Evolutionary conservation across 306 rosid species (phyloP).

Genomic region (Quercus rubra): DNA sequence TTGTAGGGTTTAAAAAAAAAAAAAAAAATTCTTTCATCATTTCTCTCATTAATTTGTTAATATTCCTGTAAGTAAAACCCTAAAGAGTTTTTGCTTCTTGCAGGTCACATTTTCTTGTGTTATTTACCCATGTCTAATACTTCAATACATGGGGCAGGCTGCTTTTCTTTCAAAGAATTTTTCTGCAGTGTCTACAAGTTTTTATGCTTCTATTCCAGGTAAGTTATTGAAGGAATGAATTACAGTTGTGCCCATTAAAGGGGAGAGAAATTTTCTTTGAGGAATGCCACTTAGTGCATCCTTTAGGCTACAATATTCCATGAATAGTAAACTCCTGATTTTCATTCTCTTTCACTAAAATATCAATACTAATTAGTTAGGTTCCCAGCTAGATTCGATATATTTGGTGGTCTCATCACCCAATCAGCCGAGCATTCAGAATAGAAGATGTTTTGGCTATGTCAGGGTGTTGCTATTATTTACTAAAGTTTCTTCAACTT

Average conservation of each 20-base stretch:
- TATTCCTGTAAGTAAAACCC: background rate
- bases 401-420: background rate
- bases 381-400: background rate
- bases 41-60: conserved; percentile 16
- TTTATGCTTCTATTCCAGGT: conserved; percentile 90
- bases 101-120: conserved; percentile 69
- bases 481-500: background rate
- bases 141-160: conserved; percentile 96
- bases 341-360: background rate
- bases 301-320: background rate
- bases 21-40: background rate
- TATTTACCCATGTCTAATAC: conserved; percentile 71
- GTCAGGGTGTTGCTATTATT: no score
- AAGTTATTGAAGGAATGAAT: conserved; percentile 31
- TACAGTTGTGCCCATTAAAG: conserved; percentile 5
- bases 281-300: conserved; percentile 4
- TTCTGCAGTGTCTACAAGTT: conserved; percentile 61
- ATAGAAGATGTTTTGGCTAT: background rate
- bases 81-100: conserved; percentile 22
- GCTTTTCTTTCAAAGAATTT: conserved; percentile 80
- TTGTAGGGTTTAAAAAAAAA: background rate
- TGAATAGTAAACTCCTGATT: conserved; percentile 8
- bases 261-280: background rate
- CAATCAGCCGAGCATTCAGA: background rate
- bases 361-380: conserved; percentile 3